phyloP scores from a whole-genome alignment of 257 asterid genomes.

The Misopates orontium region DNA sequence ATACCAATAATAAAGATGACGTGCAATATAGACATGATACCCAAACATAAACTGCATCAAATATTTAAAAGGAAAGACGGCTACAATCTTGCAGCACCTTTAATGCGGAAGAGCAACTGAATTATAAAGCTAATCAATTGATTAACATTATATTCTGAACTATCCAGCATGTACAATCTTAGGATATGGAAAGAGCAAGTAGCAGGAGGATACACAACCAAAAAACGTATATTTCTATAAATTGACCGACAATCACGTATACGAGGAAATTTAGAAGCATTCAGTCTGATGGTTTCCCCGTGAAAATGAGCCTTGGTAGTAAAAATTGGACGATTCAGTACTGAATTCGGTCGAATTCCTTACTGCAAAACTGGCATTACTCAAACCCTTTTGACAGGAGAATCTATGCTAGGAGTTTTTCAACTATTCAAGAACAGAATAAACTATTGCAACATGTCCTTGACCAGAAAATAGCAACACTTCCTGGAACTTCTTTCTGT shows the following conservation, averaged over 20 bases:
- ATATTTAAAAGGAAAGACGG: too few relatives aligned
- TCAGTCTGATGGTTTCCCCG: not conserved
- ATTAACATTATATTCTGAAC: not conserved
- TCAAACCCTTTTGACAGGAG: not conserved
- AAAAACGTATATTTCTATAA: not conserved
- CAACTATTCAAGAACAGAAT: not conserved
- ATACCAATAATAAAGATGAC: too few relatives aligned
- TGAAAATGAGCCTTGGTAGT: not conserved
- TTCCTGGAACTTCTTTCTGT: not conserved
- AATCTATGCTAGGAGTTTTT: not conserved
- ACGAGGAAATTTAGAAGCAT: not conserved
- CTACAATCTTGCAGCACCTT: too few relatives aligned
- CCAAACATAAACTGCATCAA: too few relatives aligned
- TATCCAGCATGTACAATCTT: not conserved
- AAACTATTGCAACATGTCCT: not conserved
- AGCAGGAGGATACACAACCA: not conserved
- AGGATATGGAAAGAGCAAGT: not conserved
- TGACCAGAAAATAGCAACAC: conserved; percentile 21
- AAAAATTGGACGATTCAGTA: not conserved
- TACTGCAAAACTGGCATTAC: not conserved
- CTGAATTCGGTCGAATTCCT: not conserved
- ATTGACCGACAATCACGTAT: not conserved
- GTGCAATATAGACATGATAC: too few relatives aligned
- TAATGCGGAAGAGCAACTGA: too few relatives aligned
- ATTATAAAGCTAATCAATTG: too few relatives aligned